Percentiles rank a stretch among this genome's conserved stretches.
Conservation (phyloP, 2,329 filamentous ascomycete species). For the Penicillium oxalicum region DNA sequence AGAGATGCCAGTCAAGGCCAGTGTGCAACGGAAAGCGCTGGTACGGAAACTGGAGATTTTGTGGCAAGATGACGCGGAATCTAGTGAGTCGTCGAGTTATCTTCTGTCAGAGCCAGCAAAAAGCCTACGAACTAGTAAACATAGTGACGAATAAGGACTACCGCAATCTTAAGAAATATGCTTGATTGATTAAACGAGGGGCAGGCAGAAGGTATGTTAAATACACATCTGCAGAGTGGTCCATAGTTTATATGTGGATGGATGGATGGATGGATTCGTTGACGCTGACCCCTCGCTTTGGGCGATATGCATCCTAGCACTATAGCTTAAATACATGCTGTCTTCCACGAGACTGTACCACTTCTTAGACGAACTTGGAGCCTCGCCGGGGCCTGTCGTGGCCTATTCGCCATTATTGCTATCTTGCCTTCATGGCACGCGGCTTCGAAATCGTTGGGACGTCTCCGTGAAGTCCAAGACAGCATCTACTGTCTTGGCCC, state of each 20-base stretch:
- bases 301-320: too few relatives aligned
- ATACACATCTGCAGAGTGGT: constrained; percentile 6
- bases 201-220: constrained; percentile 5
- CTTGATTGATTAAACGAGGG: constrained; percentile 5
- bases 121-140: not conserved
- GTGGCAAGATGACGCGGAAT: not conserved
- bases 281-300: too few relatives aligned
- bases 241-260: constrained; percentile 6
- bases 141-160: not conserved
- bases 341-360: too few relatives aligned
- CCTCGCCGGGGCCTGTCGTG: too few relatives aligned
- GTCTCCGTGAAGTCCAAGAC: constrained; percentile 4
- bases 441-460: constrained; percentile 4
- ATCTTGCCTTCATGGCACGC: not conserved
- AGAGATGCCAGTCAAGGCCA: not conserved
- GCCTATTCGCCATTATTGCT: not conserved
- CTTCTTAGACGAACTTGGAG: too few relatives aligned
- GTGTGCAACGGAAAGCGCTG: not conserved
- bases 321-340: too few relatives aligned
- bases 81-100: not conserved
- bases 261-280: not conserved
- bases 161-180: constrained; percentile 19
- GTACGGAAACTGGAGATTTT: not conserved
- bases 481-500: not conserved
- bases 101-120: not conserved